Base-by-base conservation (phyloP, 139 green algal species). In the Penium margaritaceum region DNA sequence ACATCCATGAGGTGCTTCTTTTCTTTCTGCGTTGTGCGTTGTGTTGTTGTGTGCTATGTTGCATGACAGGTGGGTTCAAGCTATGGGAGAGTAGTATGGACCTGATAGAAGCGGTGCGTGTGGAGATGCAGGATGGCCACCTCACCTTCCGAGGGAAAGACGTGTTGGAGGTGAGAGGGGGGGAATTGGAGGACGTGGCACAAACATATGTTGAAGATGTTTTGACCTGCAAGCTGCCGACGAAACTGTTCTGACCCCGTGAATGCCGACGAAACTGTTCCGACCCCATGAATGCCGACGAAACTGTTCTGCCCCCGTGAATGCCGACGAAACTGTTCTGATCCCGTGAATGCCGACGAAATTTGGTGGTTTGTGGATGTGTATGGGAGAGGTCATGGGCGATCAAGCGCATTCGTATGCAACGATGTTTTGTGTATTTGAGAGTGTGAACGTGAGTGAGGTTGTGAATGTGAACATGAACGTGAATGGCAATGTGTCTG, bases 21-120 rank as follows among this genome's bases (percentile, higher is more conserved):
- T 29, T 15, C 15, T 9, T 24, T 7, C 19, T 64, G 27, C 30
- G n/a, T 4, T 9, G 12, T 67, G 15, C 35, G n/a, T n/a, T n/a
- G n/a, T n/a, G n/a, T n/a, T n/a, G n/a, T n/a, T 27, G 6, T 12
- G 27, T 73, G 65, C 46, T 2, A n/a, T 32, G 32, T 66, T 66
- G 7, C 17, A 17, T 46, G 29, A 34, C 73, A 80, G 73, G 73
- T 17, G 73, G 73, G 7, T 57, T 80, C 30, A 80, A 80, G 46
- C 35, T 80, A n/a, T 80, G 73, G 73, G 73, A 80, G 66, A 71
- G 67, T 19, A 39, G 66, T 21, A 77, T 77, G 14, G 73, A 80
- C 53, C 62, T 80, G 39, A 80, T 80, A 1, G 73, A 80, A 47
- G 57, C 73, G 33, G 12, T 80, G 36, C 66, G 73, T 29, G 3